phyloP scores from a whole-genome alignment of 768 basidiomycete species.

The Cystofilobasidium macerans region DNA sequence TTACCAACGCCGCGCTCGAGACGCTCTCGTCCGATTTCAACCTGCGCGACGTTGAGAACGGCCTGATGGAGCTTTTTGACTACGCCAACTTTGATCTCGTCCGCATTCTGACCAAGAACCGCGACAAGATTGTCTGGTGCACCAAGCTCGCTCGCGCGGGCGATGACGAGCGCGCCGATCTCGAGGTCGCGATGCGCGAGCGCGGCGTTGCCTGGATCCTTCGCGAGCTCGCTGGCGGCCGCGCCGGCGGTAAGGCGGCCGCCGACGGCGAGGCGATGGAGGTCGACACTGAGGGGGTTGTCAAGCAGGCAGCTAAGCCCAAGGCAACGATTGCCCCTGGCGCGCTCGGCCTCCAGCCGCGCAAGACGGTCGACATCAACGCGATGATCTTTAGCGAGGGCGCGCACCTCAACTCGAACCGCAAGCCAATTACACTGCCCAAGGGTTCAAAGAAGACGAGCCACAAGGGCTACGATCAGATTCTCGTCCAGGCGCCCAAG shows the following conservation, averaged over 20 bases:
- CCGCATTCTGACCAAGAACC: slow-evolving; percentile 82
- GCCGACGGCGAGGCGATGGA: slow-evolving; percentile 57
- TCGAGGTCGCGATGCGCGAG: slow-evolving; percentile 97
- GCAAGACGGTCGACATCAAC: slow-evolving; percentile 75
- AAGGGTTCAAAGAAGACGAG: slow-evolving; percentile 95
- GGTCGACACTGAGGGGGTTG: slow-evolving; percentile 48
- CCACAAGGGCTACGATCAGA: slow-evolving; percentile 94
- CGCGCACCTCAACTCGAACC: slow-evolving; percentile 95
- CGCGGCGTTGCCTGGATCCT: slow-evolving; percentile 94
- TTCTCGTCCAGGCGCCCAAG: slow-evolving; percentile 90
- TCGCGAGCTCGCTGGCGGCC: slow-evolving; percentile 71
- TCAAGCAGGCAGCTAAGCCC: slow-evolving; percentile 39
- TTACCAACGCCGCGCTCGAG: slow-evolving; percentile 69
- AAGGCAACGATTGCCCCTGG: slow-evolving; percentile 81
- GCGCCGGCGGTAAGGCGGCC: slow-evolving; percentile 36
- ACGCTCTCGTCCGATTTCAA: slow-evolving; percentile 67
- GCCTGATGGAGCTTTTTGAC: slow-evolving; percentile 92
- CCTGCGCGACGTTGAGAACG: slow-evolving; percentile 86
- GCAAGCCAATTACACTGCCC: slow-evolving; percentile 83
- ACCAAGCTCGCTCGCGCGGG: slow-evolving; percentile 85
- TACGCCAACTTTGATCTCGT: slow-evolving; percentile 84
- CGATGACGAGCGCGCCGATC: slow-evolving; percentile 77
- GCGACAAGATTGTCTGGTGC: slow-evolving; percentile 94
- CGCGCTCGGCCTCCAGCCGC: slow-evolving; percentile 67
- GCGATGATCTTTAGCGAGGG: slow-evolving; percentile 93